Evolutionary conservation across 2,329 filamentous ascomycete genomes (phyloP), one percentile per base, ranked within the genome.

Genomic region (Xylariaceae sp.): DNA sequence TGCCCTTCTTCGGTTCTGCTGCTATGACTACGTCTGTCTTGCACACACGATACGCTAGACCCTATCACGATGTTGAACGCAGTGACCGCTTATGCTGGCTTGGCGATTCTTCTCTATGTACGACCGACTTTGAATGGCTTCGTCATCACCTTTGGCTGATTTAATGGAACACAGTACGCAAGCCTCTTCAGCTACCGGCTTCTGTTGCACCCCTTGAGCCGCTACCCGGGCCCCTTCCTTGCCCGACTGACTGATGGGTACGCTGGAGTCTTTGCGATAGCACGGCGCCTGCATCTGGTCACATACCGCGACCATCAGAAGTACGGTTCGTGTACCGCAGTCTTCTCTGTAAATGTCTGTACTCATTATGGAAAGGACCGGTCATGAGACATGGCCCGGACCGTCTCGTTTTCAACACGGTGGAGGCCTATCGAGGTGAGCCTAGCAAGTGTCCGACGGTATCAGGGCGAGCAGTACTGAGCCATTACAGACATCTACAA

Each of bases 171-270:
- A 23, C 21, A 23, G 21, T 7, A 8, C 8, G 8, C 12, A 23
- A 12, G 8, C 21, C 12, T 27, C 9, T 13, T 27, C 6, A 27
- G 25, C 14, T 15, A 27, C 13, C 25, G 25, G 7, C 13, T 27
- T 7, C 25, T 27, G 6, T 14, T 38, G 17, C 32, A 38, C 19
- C 36, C 32, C 11, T n/a, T 38, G 16, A 31, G 32, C 11, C 24
- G 10, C 23, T 38, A 35, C 25, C 36, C 32, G 19, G 36, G 36
- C 4, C 36, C 36, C 9, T 23, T 35, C 12, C 23, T 32, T 13
- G 36, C 36, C 15, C 35, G 27, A 33, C 11, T 38, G 5, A 35
- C 36, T 13, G 32, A 35, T 14, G 29, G 11, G 5, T 32, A 35
- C 19, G 29, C 28, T 13, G 32, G 28, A 4, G 11, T 19, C 11